Percentiles rank a stretch among this genome's conserved stretches.
Evolutionary conservation across 73 alveolate species (phyloP).

Genomic region (Paramecium sexaurelia): DNA sequence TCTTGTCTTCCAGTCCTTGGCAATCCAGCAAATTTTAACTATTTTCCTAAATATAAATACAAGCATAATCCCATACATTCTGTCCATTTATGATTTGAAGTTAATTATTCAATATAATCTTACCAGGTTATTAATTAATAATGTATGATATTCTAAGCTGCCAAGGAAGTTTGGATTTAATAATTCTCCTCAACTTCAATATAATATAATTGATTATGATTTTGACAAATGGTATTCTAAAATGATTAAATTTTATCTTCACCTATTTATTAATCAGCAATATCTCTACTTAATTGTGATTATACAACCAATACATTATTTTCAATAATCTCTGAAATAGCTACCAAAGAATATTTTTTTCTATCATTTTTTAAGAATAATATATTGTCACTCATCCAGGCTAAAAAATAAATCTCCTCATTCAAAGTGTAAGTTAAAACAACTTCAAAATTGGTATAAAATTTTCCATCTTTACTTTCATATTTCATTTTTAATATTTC

Average conservation of each 20-base stretch:
- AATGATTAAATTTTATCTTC: background rate
- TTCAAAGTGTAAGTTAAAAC: background rate
- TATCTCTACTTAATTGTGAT: background rate
- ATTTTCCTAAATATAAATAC: conserved; percentile 1
- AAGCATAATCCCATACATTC: conserved; percentile 25
- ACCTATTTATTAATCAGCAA: conserved; percentile 8
- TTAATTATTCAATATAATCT: background rate
- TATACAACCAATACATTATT: background rate
- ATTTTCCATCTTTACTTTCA: background rate
- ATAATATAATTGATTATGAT: conserved; percentile 18
- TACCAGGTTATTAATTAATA: conserved; percentile 30
- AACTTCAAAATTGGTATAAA: background rate
- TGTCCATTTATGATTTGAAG: background rate
- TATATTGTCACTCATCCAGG: conserved; percentile 2
- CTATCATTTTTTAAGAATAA: background rate
- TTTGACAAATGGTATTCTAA: background rate
- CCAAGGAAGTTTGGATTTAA: no score
- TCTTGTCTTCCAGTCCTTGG: background rate
- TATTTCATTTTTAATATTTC: background rate
- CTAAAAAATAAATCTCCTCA: background rate
- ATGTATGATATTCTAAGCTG: background rate
- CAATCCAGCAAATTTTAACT: conserved; percentile 1
- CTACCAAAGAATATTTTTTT: background rate
- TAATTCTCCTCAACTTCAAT: background rate
- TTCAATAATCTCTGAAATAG: background rate